A percentile compares a stretch with the other conserved stretches of the same genome.
Evolutionary conservation across 768 basidiomycete species (phyloP).

Genomic region (Clitopilus passeckerianus): DNA sequence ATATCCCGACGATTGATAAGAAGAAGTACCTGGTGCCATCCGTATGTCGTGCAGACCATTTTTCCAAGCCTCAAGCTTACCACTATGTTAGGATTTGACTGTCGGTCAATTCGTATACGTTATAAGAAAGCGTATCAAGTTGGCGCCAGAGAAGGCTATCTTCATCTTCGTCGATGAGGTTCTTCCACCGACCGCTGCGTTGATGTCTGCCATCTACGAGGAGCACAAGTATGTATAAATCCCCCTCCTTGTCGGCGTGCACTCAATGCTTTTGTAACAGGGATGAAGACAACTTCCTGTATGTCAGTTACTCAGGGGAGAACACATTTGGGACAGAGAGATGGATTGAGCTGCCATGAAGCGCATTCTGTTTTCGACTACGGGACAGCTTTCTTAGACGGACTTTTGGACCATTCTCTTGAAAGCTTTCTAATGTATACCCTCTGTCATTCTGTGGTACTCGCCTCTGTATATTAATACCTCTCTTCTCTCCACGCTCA

Average conservation of each 20-base stretch:
- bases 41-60: constrained; percentile 40
- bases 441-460: constrained; percentile 10
- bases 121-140: constrained; percentile 99
- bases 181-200: constrained; percentile 92
- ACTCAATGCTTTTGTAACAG: constrained; percentile 38
- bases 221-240: constrained; percentile 86
- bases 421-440: not conserved
- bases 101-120: constrained; percentile 99
- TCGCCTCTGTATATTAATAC: constrained; percentile 19
- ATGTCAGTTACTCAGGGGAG: constrained; percentile 98
- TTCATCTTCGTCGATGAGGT: constrained; percentile 99
- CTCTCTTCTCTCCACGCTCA: constrained; percentile 11
- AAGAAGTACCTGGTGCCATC: constrained; percentile 99
- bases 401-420: not conserved
- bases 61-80: not conserved
- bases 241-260: constrained; percentile 1
- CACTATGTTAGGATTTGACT: constrained; percentile 70
- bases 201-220: constrained; percentile 99
- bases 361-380: constrained; percentile 28
- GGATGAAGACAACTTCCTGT: constrained; percentile 99
- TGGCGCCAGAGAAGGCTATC: constrained; percentile 99
- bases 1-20: constrained; percentile 99
- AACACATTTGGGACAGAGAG: constrained; percentile 80
- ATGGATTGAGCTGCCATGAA: constrained; percentile 41
- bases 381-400: not conserved